Percentiles rank a stretch among this genome's conserved stretches.
These are phyloP conservation scores for Macrolepiota fuliginosa DNA, from an alignment of 768 basidiomycete genomes.

Conservation along the genomic window DNA sequence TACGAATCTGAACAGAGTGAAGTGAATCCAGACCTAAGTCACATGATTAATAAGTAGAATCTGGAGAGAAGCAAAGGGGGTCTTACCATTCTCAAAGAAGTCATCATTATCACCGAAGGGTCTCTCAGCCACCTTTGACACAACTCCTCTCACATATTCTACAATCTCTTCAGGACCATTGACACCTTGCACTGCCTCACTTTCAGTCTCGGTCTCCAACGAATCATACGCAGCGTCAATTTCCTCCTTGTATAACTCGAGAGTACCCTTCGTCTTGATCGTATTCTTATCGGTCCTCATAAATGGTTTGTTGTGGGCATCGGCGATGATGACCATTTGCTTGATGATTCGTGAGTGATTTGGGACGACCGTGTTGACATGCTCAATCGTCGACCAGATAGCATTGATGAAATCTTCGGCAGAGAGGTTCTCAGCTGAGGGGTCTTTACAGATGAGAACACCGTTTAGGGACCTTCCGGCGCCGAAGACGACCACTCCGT, in stretches of 20 bases:
- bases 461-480: conserved; percentile 22
- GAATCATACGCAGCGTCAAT: conserved; percentile 23
- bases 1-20: conserved; percentile 12
- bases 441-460: conserved; percentile 17
- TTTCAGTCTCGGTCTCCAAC: conserved; percentile 8
- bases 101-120: conserved; percentile 5
- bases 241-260: conserved; percentile 23
- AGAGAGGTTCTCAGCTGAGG: neutral
- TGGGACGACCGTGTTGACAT: conserved; percentile 23
- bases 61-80: neutral
- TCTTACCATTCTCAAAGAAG: conserved; percentile 11
- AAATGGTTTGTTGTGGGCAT: conserved; percentile 18
- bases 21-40: conserved; percentile 12
- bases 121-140: conserved; percentile 2
- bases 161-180: conserved; percentile 11
- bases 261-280: conserved; percentile 18
- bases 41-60: neutral
- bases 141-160: neutral
- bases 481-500: conserved; percentile 22
- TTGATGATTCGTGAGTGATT: conserved; percentile 24
- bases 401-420: conserved; percentile 14
- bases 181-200: neutral
- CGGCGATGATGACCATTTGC: conserved; percentile 22
- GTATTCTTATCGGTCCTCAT: conserved; percentile 23
- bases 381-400: conserved; percentile 21